A percentile compares a stretch with the other conserved stretches of the same genome.
Conservation (phyloP, 768 basidiomycete species). For the Plicaturopsis crispa region DNA sequence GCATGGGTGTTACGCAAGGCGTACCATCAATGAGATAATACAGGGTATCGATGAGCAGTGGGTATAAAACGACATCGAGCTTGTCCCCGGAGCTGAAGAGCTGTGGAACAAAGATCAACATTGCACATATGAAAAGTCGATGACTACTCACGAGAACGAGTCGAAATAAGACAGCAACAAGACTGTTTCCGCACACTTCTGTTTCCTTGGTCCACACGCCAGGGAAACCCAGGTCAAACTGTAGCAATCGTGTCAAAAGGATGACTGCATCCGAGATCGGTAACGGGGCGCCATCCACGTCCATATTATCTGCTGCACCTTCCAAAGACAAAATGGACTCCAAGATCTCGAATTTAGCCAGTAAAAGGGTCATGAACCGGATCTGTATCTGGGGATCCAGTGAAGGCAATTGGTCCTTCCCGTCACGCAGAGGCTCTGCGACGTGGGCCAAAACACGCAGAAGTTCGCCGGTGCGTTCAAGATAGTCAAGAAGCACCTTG, state of each 20-base stretch:
- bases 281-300: conserved; percentile 11
- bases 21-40: conserved; percentile 69
- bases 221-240: conserved; percentile 66
- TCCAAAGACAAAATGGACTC: conserved; percentile 25
- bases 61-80: conserved; percentile 51
- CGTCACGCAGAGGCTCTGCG: conserved; percentile 54
- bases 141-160: conserved; percentile 12
- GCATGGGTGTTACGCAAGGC: conserved; percentile 7
- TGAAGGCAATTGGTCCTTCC: conserved; percentile 31
- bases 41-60: conserved; percentile 66
- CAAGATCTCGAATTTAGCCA: conserved; percentile 34
- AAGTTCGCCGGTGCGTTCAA: conserved; percentile 56
- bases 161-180: conserved; percentile 23
- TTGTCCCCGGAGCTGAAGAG: conserved; percentile 44
- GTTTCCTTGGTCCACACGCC: conserved; percentile 45
- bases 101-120: conserved; percentile 34
- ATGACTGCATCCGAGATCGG: conserved; percentile 36
- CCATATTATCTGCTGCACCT: conserved; percentile 11
- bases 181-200: conserved; percentile 34
- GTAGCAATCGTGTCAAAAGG: conserved; percentile 58
- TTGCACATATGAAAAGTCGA: conserved; percentile 4
- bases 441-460: conserved; percentile 64
- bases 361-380: conserved; percentile 43
- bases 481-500: conserved; percentile 27
- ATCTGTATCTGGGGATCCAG: conserved; percentile 53